These are phyloP conservation scores for Suillus discolor DNA, from an alignment of 768 basidiomycete genomes.

Conservation along the genomic window DNA sequence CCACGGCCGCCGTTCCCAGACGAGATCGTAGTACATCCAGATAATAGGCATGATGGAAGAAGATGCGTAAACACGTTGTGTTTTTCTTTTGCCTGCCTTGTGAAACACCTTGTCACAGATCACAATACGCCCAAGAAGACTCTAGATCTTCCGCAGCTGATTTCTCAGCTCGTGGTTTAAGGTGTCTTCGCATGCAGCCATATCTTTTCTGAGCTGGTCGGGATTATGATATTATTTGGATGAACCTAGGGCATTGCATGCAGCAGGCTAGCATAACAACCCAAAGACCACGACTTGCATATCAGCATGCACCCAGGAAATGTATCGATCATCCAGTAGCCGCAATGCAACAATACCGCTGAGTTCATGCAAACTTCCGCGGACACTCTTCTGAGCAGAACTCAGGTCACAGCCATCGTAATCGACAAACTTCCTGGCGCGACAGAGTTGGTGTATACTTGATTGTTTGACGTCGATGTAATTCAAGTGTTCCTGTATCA, in stretches of 20 bases:
- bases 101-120: not conserved
- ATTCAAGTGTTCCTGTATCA: not conserved
- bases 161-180: not conserved
- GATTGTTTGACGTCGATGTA: not conserved
- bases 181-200: not conserved
- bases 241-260: not conserved
- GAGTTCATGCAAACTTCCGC: not conserved
- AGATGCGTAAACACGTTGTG: not conserved
- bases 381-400: not conserved
- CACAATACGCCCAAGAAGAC: not conserved
- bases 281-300: not conserved
- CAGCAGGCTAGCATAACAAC: not conserved
- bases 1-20: not conserved
- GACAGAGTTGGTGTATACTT: not conserved
- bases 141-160: not conserved
- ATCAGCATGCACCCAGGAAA: not conserved
- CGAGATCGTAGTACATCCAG: not conserved
- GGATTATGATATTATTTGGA: not conserved
- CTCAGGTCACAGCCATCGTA: not conserved
- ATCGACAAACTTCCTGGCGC: not conserved
- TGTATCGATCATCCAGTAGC: not conserved
- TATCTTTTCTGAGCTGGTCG: not conserved
- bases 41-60: not conserved
- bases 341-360: not conserved
- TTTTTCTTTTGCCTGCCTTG: not conserved